These are phyloP conservation scores for Calonectria pseudoturangicola DNA, from an alignment of 2,329 filamentous ascomycete genomes.

Conservation along the genomic window DNA sequence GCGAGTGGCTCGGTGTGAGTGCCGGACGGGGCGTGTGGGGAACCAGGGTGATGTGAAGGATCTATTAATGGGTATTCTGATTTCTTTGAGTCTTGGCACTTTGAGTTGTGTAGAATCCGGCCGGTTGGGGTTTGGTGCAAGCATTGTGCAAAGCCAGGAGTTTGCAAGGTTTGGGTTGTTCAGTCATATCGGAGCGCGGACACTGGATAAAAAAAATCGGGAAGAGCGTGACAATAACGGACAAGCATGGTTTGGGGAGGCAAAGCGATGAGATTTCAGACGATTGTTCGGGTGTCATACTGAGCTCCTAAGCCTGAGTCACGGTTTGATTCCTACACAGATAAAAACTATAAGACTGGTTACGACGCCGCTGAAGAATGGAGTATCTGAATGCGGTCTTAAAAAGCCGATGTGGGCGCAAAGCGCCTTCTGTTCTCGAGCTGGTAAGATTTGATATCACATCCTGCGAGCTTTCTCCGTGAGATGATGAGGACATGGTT, in stretches of 20 bases:
- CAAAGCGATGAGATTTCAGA: conserved; percentile 44
- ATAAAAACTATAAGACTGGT: conserved; percentile 26
- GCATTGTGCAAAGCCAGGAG: conserved; percentile 55
- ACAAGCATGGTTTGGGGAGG: conserved; percentile 40
- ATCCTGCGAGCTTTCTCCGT: too few relatives aligned
- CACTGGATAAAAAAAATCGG: conserved; percentile 47
- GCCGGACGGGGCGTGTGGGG: conserved; percentile 90
- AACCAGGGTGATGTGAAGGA: conserved; percentile 67
- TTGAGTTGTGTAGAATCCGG: conserved; percentile 51
- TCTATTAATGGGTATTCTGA: conserved; percentile 43
- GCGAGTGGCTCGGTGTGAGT: conserved; percentile 90
- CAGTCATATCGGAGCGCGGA: conserved; percentile 48
- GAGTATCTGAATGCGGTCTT: conserved; percentile 8
- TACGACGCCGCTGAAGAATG: conserved; percentile 16
- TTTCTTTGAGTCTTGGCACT: conserved; percentile 45
- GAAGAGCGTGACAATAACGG: conserved; percentile 35
- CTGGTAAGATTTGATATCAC: not conserved
- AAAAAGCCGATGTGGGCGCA: not conserved
- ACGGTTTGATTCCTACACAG: conserved; percentile 27
- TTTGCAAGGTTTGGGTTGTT: conserved; percentile 50
- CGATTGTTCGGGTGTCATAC: conserved; percentile 36
- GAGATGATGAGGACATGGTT: not conserved
- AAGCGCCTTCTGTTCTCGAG: not conserved
- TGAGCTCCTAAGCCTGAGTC: conserved; percentile 25
- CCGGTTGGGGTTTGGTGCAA: conserved; percentile 50